Evolutionary conservation across 2,329 filamentous ascomycete species (phyloP), one percentile per base, ranked within the genome.

Genomic region (Akanthomyces uredinophilus): DNA sequence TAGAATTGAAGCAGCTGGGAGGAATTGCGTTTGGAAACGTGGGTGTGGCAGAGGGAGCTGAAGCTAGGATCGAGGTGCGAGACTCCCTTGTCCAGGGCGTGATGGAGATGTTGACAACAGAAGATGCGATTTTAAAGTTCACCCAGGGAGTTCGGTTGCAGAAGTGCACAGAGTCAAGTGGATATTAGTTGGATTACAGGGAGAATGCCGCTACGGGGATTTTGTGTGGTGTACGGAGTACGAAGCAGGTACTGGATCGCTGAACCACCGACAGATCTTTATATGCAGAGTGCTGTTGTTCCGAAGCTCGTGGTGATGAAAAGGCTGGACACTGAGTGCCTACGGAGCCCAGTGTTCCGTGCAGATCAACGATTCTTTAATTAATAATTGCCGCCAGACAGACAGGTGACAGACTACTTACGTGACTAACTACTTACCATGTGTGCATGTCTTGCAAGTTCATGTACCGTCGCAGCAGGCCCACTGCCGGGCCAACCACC

Each of bases 401-500:
- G 27, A 29, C n/a, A n/a, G n/a, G n/a, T n/a, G n/a, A n/a, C n/a
- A n/a, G n/a, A n/a, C n/a, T n/a, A n/a, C n/a, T n/a, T n/a, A n/a
- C n/a, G n/a, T n/a, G n/a, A n/a, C n/a, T n/a, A n/a, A n/a, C n/a
- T n/a, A 29, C 27, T 29, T 29, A 29, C 27, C 27, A 29, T 29
- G 27, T 29, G 27, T 8, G 7, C n/a, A 14, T 13, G 44, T 24
- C n/a, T 24, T 11, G n/a, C n/a, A 46, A 46, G 44, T 39, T 16
- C 37, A 18, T 22, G 43, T 44, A 18, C 7, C 6, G 44, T 46
- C 44, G 20, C 44, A 46, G 44, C 20, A 46, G 53, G 24, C 53
- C 58, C 50, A 53, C 43, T 49, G 56, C 35, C 56, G 22, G 56
- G 56, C 35, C 44, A 60, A 60, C 64, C 46, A 44, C 43, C 54